Base-by-base conservation (phyloP, 768 basidiomycete species). In the Termitomyces sp. region DNA sequence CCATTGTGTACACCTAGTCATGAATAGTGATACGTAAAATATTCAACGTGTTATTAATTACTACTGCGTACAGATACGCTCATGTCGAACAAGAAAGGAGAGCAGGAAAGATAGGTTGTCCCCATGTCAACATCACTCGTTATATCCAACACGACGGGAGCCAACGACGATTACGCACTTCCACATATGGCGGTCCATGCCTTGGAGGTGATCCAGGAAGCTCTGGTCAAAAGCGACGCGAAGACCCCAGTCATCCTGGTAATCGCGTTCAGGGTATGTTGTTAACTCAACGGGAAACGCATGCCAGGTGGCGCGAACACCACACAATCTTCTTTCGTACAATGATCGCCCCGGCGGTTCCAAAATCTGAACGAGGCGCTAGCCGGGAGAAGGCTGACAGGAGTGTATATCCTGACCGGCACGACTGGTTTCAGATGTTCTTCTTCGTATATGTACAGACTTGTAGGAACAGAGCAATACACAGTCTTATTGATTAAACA, bases 321-420 rank as follows among this genome's bases (percentile, higher is more conserved):
- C 59, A 89, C 73, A 62, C 71, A 84, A 47, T 77, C 76, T 19
- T 73, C 69, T 21, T 67, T 52, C 21, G 84, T 86, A 50, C 87
- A 75, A 61, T 88, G 81, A 65, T 91, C 89, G 0, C 89, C 89
- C 1, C 87, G 81, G n/a, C 78, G 65, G 61, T 91, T 91, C 89
- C 89, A 91, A 61, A 73, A 82, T 1, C 88, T 89, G 8, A 74
- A 50, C 56, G 21, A 40, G 51, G 28, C 58, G 58, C 64, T 33
- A 69, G 52, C 53, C 17, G 67, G 58, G 12, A 72, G 73, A 45
- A 69, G 69, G 55, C 33, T n/a, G 63, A 56, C 30, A 10, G 57
- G 60, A 58, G 14, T 66, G 53, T 50, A 60, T 45, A 57, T 56
- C 41, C 44, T 44, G 54, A 59, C 17, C 15, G 53, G 58, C 31